These are phyloP conservation scores for Fusarium verticillioides DNA, from an alignment of 2,329 filamentous ascomycete species.

Conservation along the genomic window DNA sequence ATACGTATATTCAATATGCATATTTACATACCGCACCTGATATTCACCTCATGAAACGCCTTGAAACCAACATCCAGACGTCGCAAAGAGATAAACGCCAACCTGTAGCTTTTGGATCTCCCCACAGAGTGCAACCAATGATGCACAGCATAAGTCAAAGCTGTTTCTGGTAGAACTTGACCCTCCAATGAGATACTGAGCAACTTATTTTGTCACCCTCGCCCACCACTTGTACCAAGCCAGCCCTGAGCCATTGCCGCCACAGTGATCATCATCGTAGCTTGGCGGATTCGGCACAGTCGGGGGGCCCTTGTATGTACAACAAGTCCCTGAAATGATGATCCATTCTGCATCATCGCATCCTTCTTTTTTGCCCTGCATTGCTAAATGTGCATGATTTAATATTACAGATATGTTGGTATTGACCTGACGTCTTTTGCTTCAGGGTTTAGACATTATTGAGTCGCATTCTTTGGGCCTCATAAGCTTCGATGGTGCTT, in stretches of 20 bases:
- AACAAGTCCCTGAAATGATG: conserved; percentile 30
- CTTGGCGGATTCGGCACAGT: conserved; percentile 29
- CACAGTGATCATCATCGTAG: conserved; percentile 34
- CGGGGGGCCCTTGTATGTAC: conserved; percentile 1
- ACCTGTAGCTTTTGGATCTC: not conserved
- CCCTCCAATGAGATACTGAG: not conserved
- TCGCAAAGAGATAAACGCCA: conserved; percentile 7
- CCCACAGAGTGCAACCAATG: conserved; percentile 27
- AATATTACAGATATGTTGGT: not conserved
- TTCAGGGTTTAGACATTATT: not conserved
- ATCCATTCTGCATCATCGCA: conserved; percentile 31
- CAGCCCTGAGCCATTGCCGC: conserved; percentile 9
- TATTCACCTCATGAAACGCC: conserved; percentile 25
- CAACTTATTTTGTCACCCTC: conserved; percentile 18
- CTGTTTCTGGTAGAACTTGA: conserved; percentile 1
- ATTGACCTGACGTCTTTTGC: conserved; percentile 1
- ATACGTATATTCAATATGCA: not conserved
- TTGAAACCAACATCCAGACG: conserved; percentile 22
- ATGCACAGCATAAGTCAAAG: conserved; percentile 4
- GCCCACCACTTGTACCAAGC: not conserved
- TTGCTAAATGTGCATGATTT: conserved; percentile 3
- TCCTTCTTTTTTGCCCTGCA: not conserved
- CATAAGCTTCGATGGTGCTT: not conserved
- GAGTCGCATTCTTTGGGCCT: not conserved
- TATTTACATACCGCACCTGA: not conserved